Conservation (phyloP, 202 grass and related monocot genomes). For the Musa balbisiana region DNA sequence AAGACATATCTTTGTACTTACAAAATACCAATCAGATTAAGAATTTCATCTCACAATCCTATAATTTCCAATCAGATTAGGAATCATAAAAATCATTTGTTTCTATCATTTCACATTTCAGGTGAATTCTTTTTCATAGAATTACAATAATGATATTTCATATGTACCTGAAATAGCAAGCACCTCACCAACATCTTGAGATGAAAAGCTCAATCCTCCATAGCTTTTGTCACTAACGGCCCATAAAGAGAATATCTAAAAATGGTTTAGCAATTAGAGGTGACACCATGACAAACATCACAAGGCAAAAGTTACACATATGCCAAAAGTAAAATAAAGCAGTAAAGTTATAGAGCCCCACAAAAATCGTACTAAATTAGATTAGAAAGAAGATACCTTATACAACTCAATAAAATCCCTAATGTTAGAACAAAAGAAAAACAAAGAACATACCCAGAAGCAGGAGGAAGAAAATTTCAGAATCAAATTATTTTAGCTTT, state of each 20-base stretch:
- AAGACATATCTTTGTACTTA: too few relatives aligned
- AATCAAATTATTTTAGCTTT: neutral
- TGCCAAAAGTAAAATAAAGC: neutral
- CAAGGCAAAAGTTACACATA: neutral
- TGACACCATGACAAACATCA: neutral
- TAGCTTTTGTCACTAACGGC: conserved; percentile 63
- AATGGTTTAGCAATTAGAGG: neutral
- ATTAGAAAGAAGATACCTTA: neutral
- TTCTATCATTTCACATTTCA: neutral
- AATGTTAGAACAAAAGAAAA: neutral
- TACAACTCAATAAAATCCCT: too few relatives aligned
- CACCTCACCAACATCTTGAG: conserved; percentile 54
- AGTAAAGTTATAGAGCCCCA: neutral
- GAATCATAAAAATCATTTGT: too few relatives aligned
- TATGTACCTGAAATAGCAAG: conserved; percentile 59
- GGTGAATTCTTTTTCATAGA: neutral
- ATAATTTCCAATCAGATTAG: too few relatives aligned
- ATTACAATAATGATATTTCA: neutral
- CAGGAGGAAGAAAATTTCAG: neutral
- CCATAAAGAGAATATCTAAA: conserved; percentile 81
- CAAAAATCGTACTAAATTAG: neutral
- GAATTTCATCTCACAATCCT: too few relatives aligned
- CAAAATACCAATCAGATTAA: too few relatives aligned
- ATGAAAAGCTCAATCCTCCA: conserved; percentile 68
- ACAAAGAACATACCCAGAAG: neutral